Base-by-base conservation (phyloP, 345 rosid genomes). In the Erysimum cheiranthoides region DNA sequence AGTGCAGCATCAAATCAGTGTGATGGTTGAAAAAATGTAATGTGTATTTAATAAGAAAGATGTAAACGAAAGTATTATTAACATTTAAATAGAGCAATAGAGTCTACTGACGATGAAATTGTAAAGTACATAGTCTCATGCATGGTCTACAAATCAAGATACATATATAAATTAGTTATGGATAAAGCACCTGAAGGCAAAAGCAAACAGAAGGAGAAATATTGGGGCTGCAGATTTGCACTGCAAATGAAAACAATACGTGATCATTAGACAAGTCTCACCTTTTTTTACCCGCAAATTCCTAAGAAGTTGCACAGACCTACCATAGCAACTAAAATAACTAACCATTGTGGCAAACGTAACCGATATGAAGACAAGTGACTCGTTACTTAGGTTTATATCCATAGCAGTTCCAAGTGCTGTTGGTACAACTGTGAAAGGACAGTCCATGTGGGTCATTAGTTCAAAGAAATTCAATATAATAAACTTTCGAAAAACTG, bases 271-370 rank as follows among this genome's bases (percentile, higher is more conserved):
- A 59, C 34, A 66, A 53, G 14, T 27, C 32, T 49, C 11, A 61
- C 50, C 57, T 53, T 31, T 56, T 61, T 28, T 61, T 49, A 67
- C 39, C 38, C 30, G 2, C 59, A 74, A 50, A 73, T 69, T 60
- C 58, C 51, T 45, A 69, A 53, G 59, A 36, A 53, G n/a, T 14
- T 43, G 30, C 70, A 68, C 14, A 45, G 5, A 73, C 78, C 70
- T 68, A 66, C 69, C 50, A 66, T 28, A 56, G 65, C 61, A 8
- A 62, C 31, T 74, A 61, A 73, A 51, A 45, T 16, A 56, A 85
- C 97, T 54, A 70, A 93, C 99, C 99, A 95, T 95, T 72, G 99
- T 95, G 47, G 98, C 97, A 88, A 95, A 95, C 6, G 99, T 93
- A 73, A 93, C 98, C 47, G 99, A 90, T 87, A 95, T 89, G 83